Percentiles rank a stretch among this genome's conserved stretches.
Evolutionary conservation across 1,139 yeast species (phyloP).

Genomic region (Diutina ranongensis): DNA sequence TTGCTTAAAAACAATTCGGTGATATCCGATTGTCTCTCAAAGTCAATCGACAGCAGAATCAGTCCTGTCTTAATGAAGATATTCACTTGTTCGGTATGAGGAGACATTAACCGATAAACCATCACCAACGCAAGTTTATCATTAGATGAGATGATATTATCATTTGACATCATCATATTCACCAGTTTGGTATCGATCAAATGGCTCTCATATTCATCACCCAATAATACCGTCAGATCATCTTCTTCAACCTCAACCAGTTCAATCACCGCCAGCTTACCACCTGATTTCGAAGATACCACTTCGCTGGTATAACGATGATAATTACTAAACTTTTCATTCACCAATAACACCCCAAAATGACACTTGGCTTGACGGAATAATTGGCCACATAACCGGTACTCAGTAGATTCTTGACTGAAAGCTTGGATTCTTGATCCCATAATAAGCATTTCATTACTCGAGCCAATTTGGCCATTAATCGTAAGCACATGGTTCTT

Average conservation of each 20-base stretch:
- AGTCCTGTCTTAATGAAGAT: not conserved
- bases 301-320: not conserved
- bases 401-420: not conserved
- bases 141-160: not conserved
- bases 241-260: not conserved
- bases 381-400: not conserved
- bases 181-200: constrained; percentile 2
- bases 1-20: not conserved
- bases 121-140: constrained; percentile 1
- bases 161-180: constrained; percentile 1
- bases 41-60: not conserved
- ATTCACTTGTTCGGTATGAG: not conserved
- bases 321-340: not conserved
- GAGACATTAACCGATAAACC: not conserved
- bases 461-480: not conserved
- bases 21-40: not conserved
- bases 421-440: not conserved
- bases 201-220: constrained; percentile 1
- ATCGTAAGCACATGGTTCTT: constrained; percentile 2
- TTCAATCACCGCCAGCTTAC: not conserved
- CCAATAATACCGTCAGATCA: not conserved
- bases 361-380: constrained; percentile 2
- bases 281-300: not conserved
- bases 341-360: not conserved
- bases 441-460: not conserved